Percentiles rank a stretch among this genome's conserved stretches.
Conservation (phyloP, 106 monocot species). For the Narthecium ossifragum region DNA sequence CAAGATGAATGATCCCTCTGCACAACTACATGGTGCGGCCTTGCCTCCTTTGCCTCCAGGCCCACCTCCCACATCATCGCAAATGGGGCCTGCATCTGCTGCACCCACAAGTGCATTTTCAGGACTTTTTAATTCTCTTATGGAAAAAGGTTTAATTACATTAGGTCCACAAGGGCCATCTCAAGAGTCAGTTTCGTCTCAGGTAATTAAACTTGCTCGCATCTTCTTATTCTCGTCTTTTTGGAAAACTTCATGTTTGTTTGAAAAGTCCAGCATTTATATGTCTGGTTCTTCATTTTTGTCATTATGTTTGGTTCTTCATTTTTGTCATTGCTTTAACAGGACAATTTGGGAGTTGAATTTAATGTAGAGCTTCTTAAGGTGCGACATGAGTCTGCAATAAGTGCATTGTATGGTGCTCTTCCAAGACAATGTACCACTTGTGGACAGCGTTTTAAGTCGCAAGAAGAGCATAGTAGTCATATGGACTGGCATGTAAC, state of each 20-base stretch:
- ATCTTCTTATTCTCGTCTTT: no score
- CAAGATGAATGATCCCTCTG: slow-evolving; percentile 9
- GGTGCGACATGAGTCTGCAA: slow-evolving; percentile 68
- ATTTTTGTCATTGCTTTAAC: no score
- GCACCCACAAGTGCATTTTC: slow-evolving; percentile 41
- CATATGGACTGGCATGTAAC: slow-evolving; percentile 99
- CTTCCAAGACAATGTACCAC: slow-evolving; percentile 93
- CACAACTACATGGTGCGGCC: slow-evolving; percentile 18
- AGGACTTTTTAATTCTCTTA: slow-evolving; percentile 68
- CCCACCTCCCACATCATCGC: slow-evolving; percentile 41
- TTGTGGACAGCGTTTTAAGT: slow-evolving; percentile 79
- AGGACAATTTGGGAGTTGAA: slow-evolving; percentile 65
- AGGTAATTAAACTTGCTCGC: slow-evolving; percentile 39
- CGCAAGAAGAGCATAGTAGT: slow-evolving; percentile 88
- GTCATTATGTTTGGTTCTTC: no score
- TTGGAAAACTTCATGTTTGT: background rate
- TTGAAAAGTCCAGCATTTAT: background rate
- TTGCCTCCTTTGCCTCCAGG: slow-evolving; percentile 70
- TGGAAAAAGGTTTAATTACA: slow-evolving; percentile 82
- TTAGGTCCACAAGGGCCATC: slow-evolving; percentile 39
- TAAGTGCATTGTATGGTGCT: slow-evolving; percentile 69
- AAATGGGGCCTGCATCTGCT: slow-evolving; percentile 23
- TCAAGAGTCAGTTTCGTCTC: slow-evolving; percentile 61
- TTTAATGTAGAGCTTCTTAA: slow-evolving; percentile 81
- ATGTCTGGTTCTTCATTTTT: no score